A percentile compares a stretch with the other conserved stretches of the same genome.
Evolutionary conservation across 108 stramenopile genomes (phyloP).

Genomic region (Skeletonema tropicum): DNA sequence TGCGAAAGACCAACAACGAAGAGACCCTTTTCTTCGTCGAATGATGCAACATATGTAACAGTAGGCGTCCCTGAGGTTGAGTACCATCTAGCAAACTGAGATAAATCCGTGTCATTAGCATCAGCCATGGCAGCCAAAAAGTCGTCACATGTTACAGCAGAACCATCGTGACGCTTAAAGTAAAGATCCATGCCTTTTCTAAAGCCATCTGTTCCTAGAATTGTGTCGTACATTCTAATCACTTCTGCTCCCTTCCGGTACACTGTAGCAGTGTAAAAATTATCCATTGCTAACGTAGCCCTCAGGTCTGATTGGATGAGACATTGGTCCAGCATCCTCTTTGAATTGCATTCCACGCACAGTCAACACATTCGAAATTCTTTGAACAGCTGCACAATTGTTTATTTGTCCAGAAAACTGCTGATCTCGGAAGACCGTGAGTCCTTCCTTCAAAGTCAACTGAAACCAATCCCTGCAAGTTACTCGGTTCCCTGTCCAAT

Average conservation of each 20-base stretch:
- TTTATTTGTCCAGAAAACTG: conserved; percentile 60
- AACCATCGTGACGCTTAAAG: conserved; percentile 78
- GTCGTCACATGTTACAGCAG: conserved; percentile 83
- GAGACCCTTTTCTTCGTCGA: conserved; percentile 34
- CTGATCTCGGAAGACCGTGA: conserved; percentile 86
- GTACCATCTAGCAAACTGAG: conserved; percentile 76
- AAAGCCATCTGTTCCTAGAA: conserved; percentile 71
- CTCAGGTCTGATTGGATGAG: conserved; percentile 82
- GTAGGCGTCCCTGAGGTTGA: conserved; percentile 73
- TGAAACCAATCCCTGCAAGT: conserved; percentile 89
- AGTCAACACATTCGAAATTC: conserved; percentile 60
- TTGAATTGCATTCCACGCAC: conserved; percentile 60
- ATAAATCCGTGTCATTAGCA: conserved; percentile 55
- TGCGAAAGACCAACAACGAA: conserved; percentile 63
- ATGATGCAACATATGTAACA: conserved; percentile 41
- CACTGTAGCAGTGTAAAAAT: conserved; percentile 74
- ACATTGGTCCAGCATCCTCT: conserved; percentile 68
- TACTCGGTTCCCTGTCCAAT: conserved; percentile 83
- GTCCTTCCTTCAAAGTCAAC: conserved; percentile 83
- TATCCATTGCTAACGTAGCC: conserved; percentile 79
- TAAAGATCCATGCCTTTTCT: conserved; percentile 55
- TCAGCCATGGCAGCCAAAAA: conserved; percentile 80
- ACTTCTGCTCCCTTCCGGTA: conserved; percentile 75
- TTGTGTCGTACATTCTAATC: conserved; percentile 78
- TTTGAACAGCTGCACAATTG: conserved; percentile 55